Evolutionary conservation across 108 stramenopile species (phyloP), one percentile per base, ranked within the genome.

Genomic region (Cyclotella cryptica): DNA sequence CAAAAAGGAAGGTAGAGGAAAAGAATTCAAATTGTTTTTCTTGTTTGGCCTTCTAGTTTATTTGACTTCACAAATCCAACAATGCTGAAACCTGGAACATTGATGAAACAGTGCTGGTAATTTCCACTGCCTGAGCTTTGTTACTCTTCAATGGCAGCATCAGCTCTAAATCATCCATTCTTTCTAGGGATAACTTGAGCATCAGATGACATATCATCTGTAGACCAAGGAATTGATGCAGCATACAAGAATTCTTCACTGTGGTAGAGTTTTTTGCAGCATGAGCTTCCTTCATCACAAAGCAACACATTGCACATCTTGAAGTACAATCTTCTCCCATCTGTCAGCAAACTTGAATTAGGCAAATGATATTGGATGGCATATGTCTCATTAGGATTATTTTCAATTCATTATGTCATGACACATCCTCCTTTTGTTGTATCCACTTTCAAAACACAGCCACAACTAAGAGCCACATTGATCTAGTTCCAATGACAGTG

Each of bases 401-500:
- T 67, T 74, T 52, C 44, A 14, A 52, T 28, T n/a, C 30, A 82
- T 35, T 75, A 61, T 49, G 66, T 44, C 0, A 84, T 52, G 7
- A 85, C 83, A 46, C 83, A 43, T 22, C 88, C 85, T 44, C 78
- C 82, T 59, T 88, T 88, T 55, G 84, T 79, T 27, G 84, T 71
- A 1, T 60, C 59, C 44, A 84, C 79, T 67, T 88, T 88, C 59
- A 88, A 44, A 55, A 88, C 86, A 83, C 85, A 88, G 7, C 51
- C n/a, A n/a, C n/a, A n/a, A n/a, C n/a, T n/a, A n/a, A n/a, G n/a
- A n/a, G n/a, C n/a, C n/a, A n/a, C n/a, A n/a, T n/a, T n/a, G n/a
- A n/a, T n/a, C n/a, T n/a, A n/a, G n/a, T n/a, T n/a, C n/a, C n/a
- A n/a, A n/a, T n/a, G n/a, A n/a, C n/a, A n/a, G n/a, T n/a, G n/a